Base-by-base conservation (phyloP, 2,329 filamentous ascomycete genomes). In the Botrytis squamosa region DNA sequence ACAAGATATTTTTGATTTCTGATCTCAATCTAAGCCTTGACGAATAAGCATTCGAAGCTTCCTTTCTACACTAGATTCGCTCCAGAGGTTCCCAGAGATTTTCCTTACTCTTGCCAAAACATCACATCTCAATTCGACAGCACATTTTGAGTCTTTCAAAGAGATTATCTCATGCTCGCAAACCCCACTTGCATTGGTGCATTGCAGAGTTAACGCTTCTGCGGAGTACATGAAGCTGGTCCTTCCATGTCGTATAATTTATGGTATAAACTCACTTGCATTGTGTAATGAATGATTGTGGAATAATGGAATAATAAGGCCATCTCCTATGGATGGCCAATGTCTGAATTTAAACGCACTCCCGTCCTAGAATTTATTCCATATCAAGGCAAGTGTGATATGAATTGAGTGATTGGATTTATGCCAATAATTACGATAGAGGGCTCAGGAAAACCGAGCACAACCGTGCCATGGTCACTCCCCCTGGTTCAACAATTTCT, bases 111-210 rank as follows among this genome's bases (percentile, higher is more conserved):
- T 66, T 49, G 6, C 33, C 14, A n/a, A 38, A 52, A 49, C 22
- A 49, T 29, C 44, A 49, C 63, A 46, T 44, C n/a, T 38, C 7
- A 16, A 67, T 49, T 33, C 42, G 65, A 55, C 65, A 55, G 36
- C 46, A 68, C 46, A 68, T 68, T 33, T 29, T 68, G 46, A 68
- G 65, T 68, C 65, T 68, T 55, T 20, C 46, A 29, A 55, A 22
- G 65, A 68, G 65, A 68, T 68, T 68, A 68, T 42, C 25, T 68
- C 46, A 68, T 55, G 36, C 46, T 40, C 65, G 36, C 10, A 68
- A 29, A 38, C 64, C 65, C 65, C 49, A 57, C 49, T 22, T 33
- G n/a, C n/a, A 22, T 44, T 44, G 14, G n/a, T 55, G 65, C 46
- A 52, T 67, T 52, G 33, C 44, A 67, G 44, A 52, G 14, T n/a